phyloP scores from a whole-genome alignment of 208 protist species.

The Leishmania aethiopica region DNA sequence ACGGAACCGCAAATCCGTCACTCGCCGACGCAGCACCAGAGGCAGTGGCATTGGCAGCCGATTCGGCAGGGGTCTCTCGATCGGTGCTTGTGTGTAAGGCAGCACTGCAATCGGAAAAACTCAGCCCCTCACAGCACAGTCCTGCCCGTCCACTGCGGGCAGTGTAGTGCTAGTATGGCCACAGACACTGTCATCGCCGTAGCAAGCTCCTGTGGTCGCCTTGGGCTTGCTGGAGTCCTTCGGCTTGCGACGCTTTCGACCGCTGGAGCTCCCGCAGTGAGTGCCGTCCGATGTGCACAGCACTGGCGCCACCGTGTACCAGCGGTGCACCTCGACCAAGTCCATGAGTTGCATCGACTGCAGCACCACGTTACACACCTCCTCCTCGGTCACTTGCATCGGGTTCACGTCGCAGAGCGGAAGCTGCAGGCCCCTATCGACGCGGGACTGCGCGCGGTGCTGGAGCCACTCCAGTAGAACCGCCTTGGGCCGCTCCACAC shows the following conservation, averaged over 20 bases:
- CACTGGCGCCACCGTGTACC: conserved; percentile 68
- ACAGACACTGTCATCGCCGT: background rate
- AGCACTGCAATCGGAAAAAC: background rate
- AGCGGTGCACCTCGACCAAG: conserved; percentile 50
- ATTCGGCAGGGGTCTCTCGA: background rate
- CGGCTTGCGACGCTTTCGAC: background rate
- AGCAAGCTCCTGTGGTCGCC: background rate
- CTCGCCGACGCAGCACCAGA: background rate
- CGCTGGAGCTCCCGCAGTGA: background rate
- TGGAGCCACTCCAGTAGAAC: conserved; percentile 32
- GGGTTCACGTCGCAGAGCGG: conserved; percentile 23
- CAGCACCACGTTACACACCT: conserved; percentile 36
- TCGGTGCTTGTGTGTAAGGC: background rate
- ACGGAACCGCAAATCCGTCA: conserved; percentile 41
- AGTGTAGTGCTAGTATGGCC: background rate
- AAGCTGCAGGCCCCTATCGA: background rate
- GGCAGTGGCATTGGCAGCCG: background rate
- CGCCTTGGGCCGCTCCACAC: conserved; percentile 25
- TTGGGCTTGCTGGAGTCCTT: background rate
- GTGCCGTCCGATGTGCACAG: conserved; percentile 21
- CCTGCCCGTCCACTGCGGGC: background rate
- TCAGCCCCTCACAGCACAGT: too few species aligned
- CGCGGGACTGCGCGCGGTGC: conserved; percentile 4
- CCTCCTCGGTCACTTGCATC: conserved; percentile 20
- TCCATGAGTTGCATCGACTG: conserved; percentile 48